These are phyloP conservation scores for Lachancea waltii DNA, from an alignment of 805 yeast genomes.

Conservation along the genomic window DNA sequence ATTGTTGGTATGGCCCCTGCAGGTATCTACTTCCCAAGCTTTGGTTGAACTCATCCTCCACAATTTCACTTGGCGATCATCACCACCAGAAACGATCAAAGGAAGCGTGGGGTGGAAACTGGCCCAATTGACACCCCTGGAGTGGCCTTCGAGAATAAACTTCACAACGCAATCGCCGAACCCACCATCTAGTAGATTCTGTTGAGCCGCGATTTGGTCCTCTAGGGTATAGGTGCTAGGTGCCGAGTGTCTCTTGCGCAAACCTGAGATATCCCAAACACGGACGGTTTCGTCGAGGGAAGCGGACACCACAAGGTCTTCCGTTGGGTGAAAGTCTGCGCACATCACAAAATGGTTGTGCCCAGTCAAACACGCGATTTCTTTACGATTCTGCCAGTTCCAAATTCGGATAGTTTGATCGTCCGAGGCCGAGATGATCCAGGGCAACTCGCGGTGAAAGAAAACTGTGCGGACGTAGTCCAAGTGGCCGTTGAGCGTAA, in stretches of 20 bases:
- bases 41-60: slow-evolving; percentile 98
- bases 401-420: slow-evolving; percentile 98
- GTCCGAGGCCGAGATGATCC: slow-evolving; percentile 94
- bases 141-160: slow-evolving; percentile 95
- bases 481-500: slow-evolving; percentile 87
- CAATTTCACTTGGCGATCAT: slow-evolving; percentile 87
- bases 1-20: slow-evolving; percentile 95
- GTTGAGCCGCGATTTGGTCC: slow-evolving; percentile 43
- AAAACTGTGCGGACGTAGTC: slow-evolving; percentile 92
- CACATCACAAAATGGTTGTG: slow-evolving; percentile 98
- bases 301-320: slow-evolving; percentile 90
- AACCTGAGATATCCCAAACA: slow-evolving; percentile 96
- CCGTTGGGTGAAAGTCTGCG: slow-evolving; percentile 94
- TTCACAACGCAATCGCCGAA: slow-evolving; percentile 96
- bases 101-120: slow-evolving; percentile 96
- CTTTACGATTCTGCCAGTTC: slow-evolving; percentile 99
- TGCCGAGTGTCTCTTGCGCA: slow-evolving; percentile 92
- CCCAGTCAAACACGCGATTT: slow-evolving; percentile 94
- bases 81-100: slow-evolving; percentile 90
- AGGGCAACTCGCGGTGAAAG: slow-evolving; percentile 93
- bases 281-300: slow-evolving; percentile 98
- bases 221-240: slow-evolving; percentile 45
- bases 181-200: slow-evolving; percentile 79
- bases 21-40: slow-evolving; percentile 99
- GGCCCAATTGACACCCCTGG: slow-evolving; percentile 98